A percentile compares a stretch with the other conserved stretches of the same genome.
Conservation (phyloP, 495 filamentous ascomycete genomes). For the Hypomontagnella submonticulosa region DNA sequence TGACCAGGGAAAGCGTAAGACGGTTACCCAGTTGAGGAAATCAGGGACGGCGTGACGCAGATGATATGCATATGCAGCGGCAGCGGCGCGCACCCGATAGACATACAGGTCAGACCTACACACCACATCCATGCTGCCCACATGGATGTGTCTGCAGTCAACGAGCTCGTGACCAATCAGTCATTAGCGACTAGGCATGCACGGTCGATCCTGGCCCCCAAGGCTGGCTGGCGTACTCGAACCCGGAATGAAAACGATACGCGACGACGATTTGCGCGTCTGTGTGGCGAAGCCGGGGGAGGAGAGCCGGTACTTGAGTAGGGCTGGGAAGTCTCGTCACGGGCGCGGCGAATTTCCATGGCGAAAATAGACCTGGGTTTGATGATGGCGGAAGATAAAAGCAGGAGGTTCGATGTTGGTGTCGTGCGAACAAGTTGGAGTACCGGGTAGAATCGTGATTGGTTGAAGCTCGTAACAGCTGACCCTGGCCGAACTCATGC, state of each 20-base stretch:
- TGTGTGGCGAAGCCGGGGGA: conserved; percentile 1
- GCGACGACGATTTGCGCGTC: conserved; percentile 4
- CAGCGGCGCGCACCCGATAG: conserved; percentile 45
- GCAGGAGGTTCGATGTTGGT: conserved; percentile 22
- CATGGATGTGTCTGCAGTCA: conserved; percentile 38
- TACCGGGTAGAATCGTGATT: conserved; percentile 39
- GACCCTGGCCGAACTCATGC: conserved; percentile 31
- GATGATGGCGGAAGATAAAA: conserved; percentile 31
- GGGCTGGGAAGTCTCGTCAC: conserved; percentile 20
- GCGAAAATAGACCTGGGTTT: neutral
- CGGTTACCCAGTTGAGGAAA: conserved; percentile 22
- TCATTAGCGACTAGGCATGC: conserved; percentile 30
- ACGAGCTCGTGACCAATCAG: conserved; percentile 42
- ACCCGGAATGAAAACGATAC: conserved; percentile 10
- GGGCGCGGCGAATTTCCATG: conserved; percentile 27
- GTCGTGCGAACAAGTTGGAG: conserved; percentile 40
- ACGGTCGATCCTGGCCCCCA: conserved; percentile 37
- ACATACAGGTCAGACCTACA: conserved; percentile 32
- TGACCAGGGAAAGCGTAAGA: conserved; percentile 10
- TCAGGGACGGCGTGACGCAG: conserved; percentile 44
- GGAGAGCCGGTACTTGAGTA: too few relatives aligned
- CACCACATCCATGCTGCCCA: conserved; percentile 38
- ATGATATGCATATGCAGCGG: conserved; percentile 51
- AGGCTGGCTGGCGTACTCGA: conserved; percentile 6
- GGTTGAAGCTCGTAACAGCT: conserved; percentile 33